Base-by-base conservation (phyloP, 148 eudicot genomes). In the Camellia japonica region DNA sequence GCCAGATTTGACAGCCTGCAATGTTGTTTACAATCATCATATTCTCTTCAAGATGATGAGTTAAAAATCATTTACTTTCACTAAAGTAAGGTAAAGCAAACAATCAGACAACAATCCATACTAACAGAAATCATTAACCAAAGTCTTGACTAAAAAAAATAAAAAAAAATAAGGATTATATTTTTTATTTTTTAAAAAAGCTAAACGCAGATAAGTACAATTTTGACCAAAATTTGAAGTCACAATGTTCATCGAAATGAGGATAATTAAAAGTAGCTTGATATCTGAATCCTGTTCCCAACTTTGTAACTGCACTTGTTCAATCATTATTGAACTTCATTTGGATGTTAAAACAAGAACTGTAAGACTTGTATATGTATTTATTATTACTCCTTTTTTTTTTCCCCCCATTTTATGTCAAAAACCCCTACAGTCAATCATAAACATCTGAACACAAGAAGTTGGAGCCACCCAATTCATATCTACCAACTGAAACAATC, bases 1-100 rank as follows among this genome's bases (percentile, higher is more conserved):
- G 72, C 99, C 99, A 84, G 98, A 84, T 71, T 83, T 91, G 71
- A 96, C 91, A 11, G 99, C 95, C 99, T 96, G 92, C 42, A 79
- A 81, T 60, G 3, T 49, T 73, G 63, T 64, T 64, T 44, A 65
- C 30, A 67, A 67, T 38, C 73, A 55, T 42, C 68, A 67, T 49
- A 14, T 42, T 18, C 46, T 30, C 62, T 76, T 78, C 74, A 67
- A 78, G 15, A 42, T 68, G 61, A 68, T 18, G 49, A 78, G 23
- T 71, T 10, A 20, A 3, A n/a, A 76, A 7, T 6, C 30, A 63
- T n/a, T 7, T 46, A 61, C 68, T 60, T 47, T 63, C 62, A 38
- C 77, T 42, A 58, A 74, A 23, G 13, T 3, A 4, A 41, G n/a
- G 13, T 30, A 30, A 30, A 30, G 38, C 1, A 30, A 30, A 1